Conservation (phyloP, 495 filamentous ascomycete genomes). For the Podospora pseudoanserina region DNA sequence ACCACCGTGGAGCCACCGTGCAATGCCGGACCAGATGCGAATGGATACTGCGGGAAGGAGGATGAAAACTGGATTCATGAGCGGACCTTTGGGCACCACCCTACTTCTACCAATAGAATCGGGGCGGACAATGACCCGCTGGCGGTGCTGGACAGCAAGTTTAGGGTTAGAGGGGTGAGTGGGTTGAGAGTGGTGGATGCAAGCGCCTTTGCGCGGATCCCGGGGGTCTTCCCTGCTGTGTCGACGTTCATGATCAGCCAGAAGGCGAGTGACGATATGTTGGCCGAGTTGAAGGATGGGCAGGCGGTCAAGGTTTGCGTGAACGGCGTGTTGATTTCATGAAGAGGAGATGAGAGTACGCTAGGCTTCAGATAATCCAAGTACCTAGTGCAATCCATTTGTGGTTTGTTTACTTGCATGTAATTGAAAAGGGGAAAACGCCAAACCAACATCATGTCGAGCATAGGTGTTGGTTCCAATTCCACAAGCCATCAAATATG, state of each 20-base stretch:
- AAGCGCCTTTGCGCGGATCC: conserved; percentile 44
- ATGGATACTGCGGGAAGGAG: conserved; percentile 32
- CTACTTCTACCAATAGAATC: conserved; percentile 41
- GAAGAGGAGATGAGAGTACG: background rate
- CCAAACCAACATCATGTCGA: too few species aligned
- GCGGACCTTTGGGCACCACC: conserved; percentile 46
- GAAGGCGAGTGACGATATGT: conserved; percentile 57
- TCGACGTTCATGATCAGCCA: conserved; percentile 58
- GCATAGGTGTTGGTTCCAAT: background rate
- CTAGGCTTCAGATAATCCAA: background rate
- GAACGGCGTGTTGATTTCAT: background rate
- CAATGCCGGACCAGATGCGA: conserved; percentile 20
- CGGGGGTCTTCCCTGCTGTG: conserved; percentile 50
- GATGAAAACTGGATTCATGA: conserved; percentile 40
- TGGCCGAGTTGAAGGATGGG: conserved; percentile 35
- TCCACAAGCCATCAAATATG: background rate
- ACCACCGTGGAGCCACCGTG: conserved; percentile 36
- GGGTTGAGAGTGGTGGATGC: conserved; percentile 46
- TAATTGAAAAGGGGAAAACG: background rate
- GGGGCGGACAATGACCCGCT: conserved; percentile 43
- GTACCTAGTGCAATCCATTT: background rate
- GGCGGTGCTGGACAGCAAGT: conserved; percentile 44
- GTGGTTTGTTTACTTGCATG: background rate
- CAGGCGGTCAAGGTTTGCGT: conserved; percentile 21
- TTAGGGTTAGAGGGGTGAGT: conserved; percentile 40